phyloP scores from a whole-genome alignment of 768 basidiomycete species.

The Collybia sp. region DNA sequence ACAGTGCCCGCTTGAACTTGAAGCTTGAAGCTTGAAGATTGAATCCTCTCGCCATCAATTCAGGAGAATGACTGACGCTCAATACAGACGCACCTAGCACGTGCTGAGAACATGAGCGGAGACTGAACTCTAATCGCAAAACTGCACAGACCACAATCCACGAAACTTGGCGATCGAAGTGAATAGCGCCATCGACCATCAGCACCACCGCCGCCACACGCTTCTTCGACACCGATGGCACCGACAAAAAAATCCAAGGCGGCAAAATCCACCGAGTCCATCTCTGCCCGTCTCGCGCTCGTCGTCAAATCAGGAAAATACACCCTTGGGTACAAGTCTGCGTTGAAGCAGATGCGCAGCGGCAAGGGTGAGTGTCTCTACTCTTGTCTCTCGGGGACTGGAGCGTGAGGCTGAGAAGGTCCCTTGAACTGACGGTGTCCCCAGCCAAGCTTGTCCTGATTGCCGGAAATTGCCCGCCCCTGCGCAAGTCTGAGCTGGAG shows the following conservation, averaged over 20 bases:
- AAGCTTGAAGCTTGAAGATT: too few relatives aligned
- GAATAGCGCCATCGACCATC: too few relatives aligned
- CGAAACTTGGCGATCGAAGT: too few relatives aligned
- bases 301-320: slow-evolving; percentile 99
- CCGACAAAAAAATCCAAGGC: slow-evolving; percentile 95
- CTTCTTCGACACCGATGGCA: slow-evolving; percentile 54
- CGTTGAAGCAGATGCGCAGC: slow-evolving; percentile 95
- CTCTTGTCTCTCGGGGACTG: slow-evolving; percentile 77
- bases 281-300: slow-evolving; percentile 86
- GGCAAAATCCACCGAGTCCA: slow-evolving; percentile 89
- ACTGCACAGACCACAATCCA: too few relatives aligned
- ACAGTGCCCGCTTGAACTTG: too few relatives aligned
- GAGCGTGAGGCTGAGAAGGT: slow-evolving; percentile 99
- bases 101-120: too few relatives aligned
- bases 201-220: too few relatives aligned
- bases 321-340: slow-evolving; percentile 95
- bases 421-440: slow-evolving; percentile 67
- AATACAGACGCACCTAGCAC: too few relatives aligned
- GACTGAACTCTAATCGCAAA: too few relatives aligned
- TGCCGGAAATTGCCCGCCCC: slow-evolving; percentile 97
- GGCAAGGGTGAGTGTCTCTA: slow-evolving; percentile 80
- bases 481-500: slow-evolving; percentile 98
- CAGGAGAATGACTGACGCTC: too few relatives aligned
- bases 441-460: slow-evolving; percentile 97
- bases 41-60: too few relatives aligned